Percentiles rank a stretch among this genome's conserved stretches.
Conservation (phyloP, 164 flowering plant genomes). For the Amborella trichopoda region DNA sequence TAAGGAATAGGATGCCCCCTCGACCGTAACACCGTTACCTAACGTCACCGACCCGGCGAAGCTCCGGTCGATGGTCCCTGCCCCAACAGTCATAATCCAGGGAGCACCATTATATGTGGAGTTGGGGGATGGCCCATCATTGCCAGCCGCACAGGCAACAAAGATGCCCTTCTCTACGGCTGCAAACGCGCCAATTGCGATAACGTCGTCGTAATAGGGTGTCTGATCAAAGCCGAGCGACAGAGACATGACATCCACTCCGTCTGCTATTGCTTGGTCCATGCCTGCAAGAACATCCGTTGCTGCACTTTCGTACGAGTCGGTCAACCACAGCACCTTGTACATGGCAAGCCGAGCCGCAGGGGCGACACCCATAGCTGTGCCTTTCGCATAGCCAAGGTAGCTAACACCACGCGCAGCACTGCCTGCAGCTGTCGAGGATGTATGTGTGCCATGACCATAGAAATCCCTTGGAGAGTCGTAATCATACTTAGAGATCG, state of each 20-base stretch:
- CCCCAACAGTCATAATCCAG: slow-evolving; percentile 16
- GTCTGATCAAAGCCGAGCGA: neutral
- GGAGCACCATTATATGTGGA: slow-evolving; percentile 8
- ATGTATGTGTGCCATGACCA: slow-evolving; percentile 15
- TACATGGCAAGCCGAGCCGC: slow-evolving; percentile 10
- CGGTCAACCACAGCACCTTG: slow-evolving; percentile 7
- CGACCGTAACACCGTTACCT: slow-evolving; percentile 1
- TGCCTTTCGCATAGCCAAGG: slow-evolving; percentile 26
- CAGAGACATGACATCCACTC: slow-evolving; percentile 11
- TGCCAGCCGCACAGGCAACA: slow-evolving; percentile 14
- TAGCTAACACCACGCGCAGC: slow-evolving; percentile 2
- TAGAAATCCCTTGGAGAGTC: slow-evolving; percentile 7
- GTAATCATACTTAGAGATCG: neutral
- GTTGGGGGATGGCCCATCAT: slow-evolving; percentile 4
- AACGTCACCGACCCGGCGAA: slow-evolving; percentile 4
- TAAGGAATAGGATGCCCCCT: neutral
- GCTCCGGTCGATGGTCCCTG: slow-evolving; percentile 11
- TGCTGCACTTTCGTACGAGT: neutral
- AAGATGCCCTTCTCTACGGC: slow-evolving; percentile 11
- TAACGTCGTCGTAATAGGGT: slow-evolving; percentile 5
- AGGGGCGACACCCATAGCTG: slow-evolving; percentile 15
- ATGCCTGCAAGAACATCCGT: slow-evolving; percentile 13
- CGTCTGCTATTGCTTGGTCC: slow-evolving; percentile 13
- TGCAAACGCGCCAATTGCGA: slow-evolving; percentile 13
- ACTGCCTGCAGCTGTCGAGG: slow-evolving; percentile 11